A percentile compares a stretch with the other conserved stretches of the same genome.
Evolutionary conservation across 2,329 filamentous ascomycete genomes (phyloP).

Genomic region (Teratosphaeria destructans): DNA sequence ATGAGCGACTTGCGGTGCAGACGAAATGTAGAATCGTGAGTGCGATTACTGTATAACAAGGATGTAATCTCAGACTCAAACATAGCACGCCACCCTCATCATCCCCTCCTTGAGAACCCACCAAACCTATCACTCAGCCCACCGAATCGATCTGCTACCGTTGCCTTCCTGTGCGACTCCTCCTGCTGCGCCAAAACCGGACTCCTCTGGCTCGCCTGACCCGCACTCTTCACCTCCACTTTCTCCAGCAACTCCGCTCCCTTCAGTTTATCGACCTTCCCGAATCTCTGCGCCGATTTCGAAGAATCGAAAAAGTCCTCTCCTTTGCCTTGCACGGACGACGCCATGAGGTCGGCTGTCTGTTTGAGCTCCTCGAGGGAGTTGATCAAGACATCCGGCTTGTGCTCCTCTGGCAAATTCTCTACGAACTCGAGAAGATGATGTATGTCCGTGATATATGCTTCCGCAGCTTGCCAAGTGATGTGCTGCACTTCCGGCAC

Average conservation of each 20-base stretch:
- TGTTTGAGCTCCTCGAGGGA: slow-evolving; percentile 90
- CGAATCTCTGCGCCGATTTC: slow-evolving; percentile 84
- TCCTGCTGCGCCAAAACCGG: background rate
- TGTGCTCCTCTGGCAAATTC: slow-evolving; percentile 52
- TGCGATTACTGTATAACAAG: background rate
- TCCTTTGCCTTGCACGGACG: slow-evolving; percentile 56
- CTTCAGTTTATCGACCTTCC: slow-evolving; percentile 81
- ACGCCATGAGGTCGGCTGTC: slow-evolving; percentile 76
- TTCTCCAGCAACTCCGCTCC: slow-evolving; percentile 88
- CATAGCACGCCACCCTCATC: background rate
- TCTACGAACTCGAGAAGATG: slow-evolving; percentile 82
- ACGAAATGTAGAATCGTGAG: background rate
- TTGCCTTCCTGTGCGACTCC: slow-evolving; percentile 3
- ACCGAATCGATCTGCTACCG: slow-evolving; percentile 3
- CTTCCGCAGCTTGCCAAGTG: slow-evolving; percentile 72
- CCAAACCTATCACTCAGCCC: slow-evolving; percentile 9
- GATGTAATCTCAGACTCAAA: background rate
- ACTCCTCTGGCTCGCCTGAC: slow-evolving; percentile 1
- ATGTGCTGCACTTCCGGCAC: slow-evolving; percentile 72
- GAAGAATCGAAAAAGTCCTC: slow-evolving; percentile 95
- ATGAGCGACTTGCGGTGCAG: background rate
- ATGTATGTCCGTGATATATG: slow-evolving; percentile 70
- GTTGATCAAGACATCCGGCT: slow-evolving; percentile 58
- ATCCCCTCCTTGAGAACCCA: slow-evolving; percentile 5
- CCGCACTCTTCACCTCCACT: slow-evolving; percentile 27